Evolutionary conservation across 2,329 filamentous ascomycete species (phyloP), one percentile per base, ranked within the genome.

Genomic region (Penicillium sp.): DNA sequence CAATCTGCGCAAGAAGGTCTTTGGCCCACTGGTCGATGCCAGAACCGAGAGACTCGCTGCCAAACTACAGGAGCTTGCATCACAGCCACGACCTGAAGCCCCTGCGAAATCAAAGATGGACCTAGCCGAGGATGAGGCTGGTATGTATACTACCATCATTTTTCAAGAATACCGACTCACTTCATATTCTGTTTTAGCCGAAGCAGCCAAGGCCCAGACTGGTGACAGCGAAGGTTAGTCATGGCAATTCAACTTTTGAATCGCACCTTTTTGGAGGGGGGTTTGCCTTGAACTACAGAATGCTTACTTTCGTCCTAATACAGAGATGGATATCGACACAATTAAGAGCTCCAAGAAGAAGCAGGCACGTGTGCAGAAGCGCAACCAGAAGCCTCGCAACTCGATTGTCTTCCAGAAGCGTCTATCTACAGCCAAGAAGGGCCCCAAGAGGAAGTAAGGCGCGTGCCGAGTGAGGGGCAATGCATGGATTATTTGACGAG

Each of bases 41-140:
- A 86, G 93, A 67, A 88, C 87, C 53, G 88, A 93, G 76, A 88
- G 93, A 65, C 85, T 97, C 37, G 91, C 91, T 40, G 89, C 90
- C 60, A 96, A 94, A 78, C 82, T 97, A 59, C 82, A 93, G 70
- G 91, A 93, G 73, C 75, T 96, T 67, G 89, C 89, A 47, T 82
- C 87, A 57, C 87, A 92, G 71, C 87, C 90, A 59, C 91, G 89
- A 74, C 87, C 89, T 50, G 74, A 76, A 55, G 74, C 80, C 43
- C 79, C 82, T 66, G 78, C 81, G 42, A 78, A 80, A 50, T 73
- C 65, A 29, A 65, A 67, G 48, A 69, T 64, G 60, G 67, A 69
- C 40, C 38, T 65, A 10, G 67, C 63, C 27, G 42, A 58, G 56
- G 63, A 62, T 54, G 62, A 63, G 38, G 64, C 54, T 51, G 67